Evolutionary conservation across 768 basidiomycete genomes (phyloP).

Genomic region (Xerocomellus chrysenteron): DNA sequence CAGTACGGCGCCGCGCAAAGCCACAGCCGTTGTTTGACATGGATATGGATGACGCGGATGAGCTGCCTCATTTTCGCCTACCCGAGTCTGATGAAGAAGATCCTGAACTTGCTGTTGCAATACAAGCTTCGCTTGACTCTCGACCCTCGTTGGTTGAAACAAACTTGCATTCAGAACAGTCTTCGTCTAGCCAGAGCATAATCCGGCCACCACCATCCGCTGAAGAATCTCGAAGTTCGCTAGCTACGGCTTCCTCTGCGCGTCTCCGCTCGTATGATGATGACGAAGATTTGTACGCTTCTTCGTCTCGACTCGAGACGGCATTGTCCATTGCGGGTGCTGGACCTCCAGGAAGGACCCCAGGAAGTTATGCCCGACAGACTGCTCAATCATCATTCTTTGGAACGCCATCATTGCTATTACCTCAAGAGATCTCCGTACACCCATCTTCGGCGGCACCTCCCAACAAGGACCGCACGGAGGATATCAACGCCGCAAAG

Average conservation of each 20-base stretch:
- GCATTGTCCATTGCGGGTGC: constrained; percentile 67
- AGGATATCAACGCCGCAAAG: background rate
- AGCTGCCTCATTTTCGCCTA: constrained; percentile 17
- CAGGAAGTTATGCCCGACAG: constrained; percentile 12
- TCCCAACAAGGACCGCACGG: background rate
- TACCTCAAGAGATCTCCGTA: constrained; percentile 7
- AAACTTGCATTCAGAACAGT: background rate
- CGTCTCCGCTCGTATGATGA: constrained; percentile 19
- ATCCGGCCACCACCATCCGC: constrained; percentile 6
- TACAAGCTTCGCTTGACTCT: constrained; percentile 58
- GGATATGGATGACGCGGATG: constrained; percentile 50
- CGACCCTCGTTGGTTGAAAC: background rate
- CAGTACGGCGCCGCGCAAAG: constrained; percentile 35
- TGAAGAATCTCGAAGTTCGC: background rate
- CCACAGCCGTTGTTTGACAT: constrained; percentile 52
- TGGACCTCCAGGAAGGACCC: constrained; percentile 33
- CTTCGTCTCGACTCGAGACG: constrained; percentile 61
- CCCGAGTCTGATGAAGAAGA: constrained; percentile 48
- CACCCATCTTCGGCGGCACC: background rate
- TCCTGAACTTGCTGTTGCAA: constrained; percentile 54
- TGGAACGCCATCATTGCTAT: constrained; percentile 38
- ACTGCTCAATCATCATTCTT: constrained; percentile 31
- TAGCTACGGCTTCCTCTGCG: background rate
- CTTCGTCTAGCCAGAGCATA: constrained; percentile 3
- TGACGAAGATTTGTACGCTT: constrained; percentile 49